A percentile compares a stretch with the other conserved stretches of the same genome.
phyloP scores from a whole-genome alignment of 2,329 filamentous ascomycete genomes.

The Cryoendolithus antarcticus region DNA sequence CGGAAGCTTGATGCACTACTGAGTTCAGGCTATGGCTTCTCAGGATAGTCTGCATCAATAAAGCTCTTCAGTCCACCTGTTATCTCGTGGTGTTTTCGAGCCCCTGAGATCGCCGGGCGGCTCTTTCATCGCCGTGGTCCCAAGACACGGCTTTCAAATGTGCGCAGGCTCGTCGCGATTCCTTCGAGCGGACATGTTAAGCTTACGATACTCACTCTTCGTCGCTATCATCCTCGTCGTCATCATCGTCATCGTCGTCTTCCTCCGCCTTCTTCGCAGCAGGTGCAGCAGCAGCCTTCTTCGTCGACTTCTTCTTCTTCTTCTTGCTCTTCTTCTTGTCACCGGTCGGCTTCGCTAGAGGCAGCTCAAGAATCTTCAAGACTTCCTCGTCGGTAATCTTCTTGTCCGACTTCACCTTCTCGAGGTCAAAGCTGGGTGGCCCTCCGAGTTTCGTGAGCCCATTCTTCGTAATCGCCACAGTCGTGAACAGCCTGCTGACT shows the following conservation, averaged over 20 bases:
- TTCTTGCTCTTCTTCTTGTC: constrained; percentile 81
- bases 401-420: constrained; percentile 86
- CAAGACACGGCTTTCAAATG: too few relatives aligned
- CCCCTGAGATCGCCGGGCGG: too few relatives aligned
- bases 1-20: too few relatives aligned
- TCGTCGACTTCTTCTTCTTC: constrained; percentile 67
- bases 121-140: too few relatives aligned
- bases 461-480: constrained; percentile 94
- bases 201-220: constrained; percentile 27
- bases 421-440: constrained; percentile 62
- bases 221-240: constrained; percentile 26
- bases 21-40: too few relatives aligned
- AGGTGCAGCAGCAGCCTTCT: constrained; percentile 34
- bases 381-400: constrained; percentile 96
- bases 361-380: constrained; percentile 84
- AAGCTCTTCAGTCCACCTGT: too few relatives aligned
- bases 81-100: too few relatives aligned
- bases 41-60: too few relatives aligned
- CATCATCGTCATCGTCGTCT: constrained; percentile 38
- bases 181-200: too few relatives aligned
- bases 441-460: constrained; percentile 76
- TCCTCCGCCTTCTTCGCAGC: too few relatives aligned
- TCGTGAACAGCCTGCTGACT: constrained; percentile 79
- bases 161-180: too few relatives aligned
- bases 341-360: constrained; percentile 49